These are phyloP conservation scores for Globisporangium acanthophoron DNA, from an alignment of 352 stramenopile species.

Conservation along the genomic window DNA sequence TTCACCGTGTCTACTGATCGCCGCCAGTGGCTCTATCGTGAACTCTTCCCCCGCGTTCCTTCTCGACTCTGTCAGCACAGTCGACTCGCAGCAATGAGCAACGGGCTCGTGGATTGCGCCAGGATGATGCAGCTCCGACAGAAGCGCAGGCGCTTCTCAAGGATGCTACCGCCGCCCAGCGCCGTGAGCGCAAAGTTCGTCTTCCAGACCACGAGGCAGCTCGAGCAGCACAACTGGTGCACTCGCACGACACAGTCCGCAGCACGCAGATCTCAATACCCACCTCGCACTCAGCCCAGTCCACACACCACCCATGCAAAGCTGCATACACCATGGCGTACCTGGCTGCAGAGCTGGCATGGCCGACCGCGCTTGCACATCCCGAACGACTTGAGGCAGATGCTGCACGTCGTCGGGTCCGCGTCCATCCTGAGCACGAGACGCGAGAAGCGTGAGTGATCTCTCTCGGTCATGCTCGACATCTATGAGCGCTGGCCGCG, in stretches of 20 bases:
- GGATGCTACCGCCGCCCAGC: slow-evolving; percentile 9
- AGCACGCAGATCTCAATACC: not conserved
- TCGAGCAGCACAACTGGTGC: slow-evolving; percentile 13
- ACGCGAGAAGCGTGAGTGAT: not conserved
- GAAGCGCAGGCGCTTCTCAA: slow-evolving; percentile 12
- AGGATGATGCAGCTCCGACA: slow-evolving; percentile 15
- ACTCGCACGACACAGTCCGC: not conserved
- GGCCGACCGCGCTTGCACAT: slow-evolving; percentile 8
- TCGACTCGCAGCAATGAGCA: slow-evolving; percentile 10
- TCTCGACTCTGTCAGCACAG: slow-evolving; percentile 1
- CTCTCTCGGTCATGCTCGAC: not conserved
- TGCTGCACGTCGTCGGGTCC: slow-evolving; percentile 10
- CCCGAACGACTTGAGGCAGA: slow-evolving; percentile 14
- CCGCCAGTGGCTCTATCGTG: not conserved
- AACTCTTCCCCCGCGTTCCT: not conserved
- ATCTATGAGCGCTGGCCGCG: too few relatives aligned
- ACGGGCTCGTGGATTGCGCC: slow-evolving; percentile 7
- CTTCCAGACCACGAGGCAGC: slow-evolving; percentile 14
- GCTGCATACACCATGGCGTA: not conserved
- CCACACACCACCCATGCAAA: not conserved
- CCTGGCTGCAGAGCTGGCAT: slow-evolving; percentile 17
- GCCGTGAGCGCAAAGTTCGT: slow-evolving; percentile 14
- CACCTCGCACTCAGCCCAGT: too few relatives aligned
- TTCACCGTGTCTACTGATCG: not conserved
- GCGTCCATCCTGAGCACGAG: slow-evolving; percentile 2